These are phyloP conservation scores for Colletotrichum neosansevieriae DNA, from an alignment of 2,329 filamentous ascomycete species.

Conservation along the genomic window DNA sequence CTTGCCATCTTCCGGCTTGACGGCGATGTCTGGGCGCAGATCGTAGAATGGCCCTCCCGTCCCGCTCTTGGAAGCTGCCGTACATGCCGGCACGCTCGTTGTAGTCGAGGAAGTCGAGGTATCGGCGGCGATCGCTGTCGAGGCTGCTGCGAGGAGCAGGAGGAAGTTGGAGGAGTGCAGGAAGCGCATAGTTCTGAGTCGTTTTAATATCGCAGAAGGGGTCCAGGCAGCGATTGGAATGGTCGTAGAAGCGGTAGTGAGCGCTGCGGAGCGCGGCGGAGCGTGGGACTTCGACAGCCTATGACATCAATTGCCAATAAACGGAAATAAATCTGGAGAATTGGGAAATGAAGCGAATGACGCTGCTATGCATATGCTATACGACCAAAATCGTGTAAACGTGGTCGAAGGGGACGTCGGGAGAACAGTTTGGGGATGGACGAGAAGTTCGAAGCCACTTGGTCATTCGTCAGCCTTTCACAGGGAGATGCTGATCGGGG, in stretches of 20 bases:
- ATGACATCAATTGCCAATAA: constrained; percentile 28
- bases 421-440: neutral
- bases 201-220: neutral
- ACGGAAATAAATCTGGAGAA: neutral
- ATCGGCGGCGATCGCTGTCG: constrained; percentile 48
- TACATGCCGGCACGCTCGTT: constrained; percentile 62
- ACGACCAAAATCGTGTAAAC: neutral
- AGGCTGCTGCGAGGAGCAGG: constrained; percentile 51
- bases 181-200: constrained; percentile 43
- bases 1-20: constrained; percentile 58
- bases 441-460: constrained; percentile 16
- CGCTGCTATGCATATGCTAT: neutral
- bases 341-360: neutral
- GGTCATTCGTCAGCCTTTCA: constrained; percentile 38
- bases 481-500: constrained; percentile 31
- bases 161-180: constrained; percentile 45
- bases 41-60: constrained; percentile 69
- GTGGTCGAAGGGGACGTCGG: neutral
- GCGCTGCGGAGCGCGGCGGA: constrained; percentile 27
- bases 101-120: constrained; percentile 51
- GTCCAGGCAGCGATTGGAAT: constrained; percentile 15
- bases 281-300: neutral
- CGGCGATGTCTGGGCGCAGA: constrained; percentile 66
- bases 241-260: neutral
- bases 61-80: constrained; percentile 66